Base-by-base conservation (phyloP, 75 land plant genomes). In the Chamaecyparis obtusa region DNA sequence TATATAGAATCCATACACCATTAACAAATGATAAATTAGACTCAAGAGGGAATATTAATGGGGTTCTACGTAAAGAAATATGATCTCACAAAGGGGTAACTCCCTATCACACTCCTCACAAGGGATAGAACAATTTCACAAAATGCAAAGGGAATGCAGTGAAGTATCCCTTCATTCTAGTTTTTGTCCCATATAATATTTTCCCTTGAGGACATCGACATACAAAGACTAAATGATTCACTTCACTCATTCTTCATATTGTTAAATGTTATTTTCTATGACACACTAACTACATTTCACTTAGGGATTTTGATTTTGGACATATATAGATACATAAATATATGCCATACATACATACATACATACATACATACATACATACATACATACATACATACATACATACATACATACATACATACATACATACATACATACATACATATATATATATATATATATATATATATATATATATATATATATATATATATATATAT, bases 101-200 rank as follows among this genome's bases (percentile, higher is more conserved):
- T 86, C 72, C 46, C 56, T 33, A 60, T 81, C 1, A 49, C 64
- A 11, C 43, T 24, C 84, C 84, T 91, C 51, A 93, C 88, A 64
- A 93, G 67, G 13, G 86, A 54, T 13, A 2, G 76, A 37, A 94
- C 89, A 14, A 94, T 93, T 55, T 84, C 64, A 32, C 89, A 56
- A 84, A 94, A 94, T 39, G 94, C 94, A 24, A 79, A 32, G 6
- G 93, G 93, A 67, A 94, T 92, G 75, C 91, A 91, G 6, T 71
- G 49, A 36, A 94, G 91, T 56, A 94, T 94, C 3, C 94, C 94
- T 81, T 88, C 37, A 69, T 94, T 94, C 95, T 92, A 94, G n/a
- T 83, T 87, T 87, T 85, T 88, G 33, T 94, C 93, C 36, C 88
- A 80, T 1, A 89, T 88, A 16, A 94, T 90, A 19, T 88, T 84